Conservation (phyloP, 2,329 filamentous ascomycete species). For the Keithomyces neogunnii region DNA sequence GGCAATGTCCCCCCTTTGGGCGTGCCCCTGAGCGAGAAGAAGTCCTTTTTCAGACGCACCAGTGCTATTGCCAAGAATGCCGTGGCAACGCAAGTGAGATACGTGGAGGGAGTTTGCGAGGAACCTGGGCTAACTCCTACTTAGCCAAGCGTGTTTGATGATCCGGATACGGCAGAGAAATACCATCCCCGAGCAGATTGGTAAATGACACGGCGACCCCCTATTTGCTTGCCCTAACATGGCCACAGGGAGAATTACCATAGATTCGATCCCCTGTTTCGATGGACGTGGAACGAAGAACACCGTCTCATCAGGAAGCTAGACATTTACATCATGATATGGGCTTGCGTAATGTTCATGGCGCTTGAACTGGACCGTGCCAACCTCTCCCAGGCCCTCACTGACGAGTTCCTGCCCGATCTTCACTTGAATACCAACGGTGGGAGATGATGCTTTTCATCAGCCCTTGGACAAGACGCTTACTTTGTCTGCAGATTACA, state of each 20-base stretch:
- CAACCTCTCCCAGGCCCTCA: slow-evolving; percentile 37
- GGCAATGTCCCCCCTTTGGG: slow-evolving; percentile 20
- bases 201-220: slow-evolving; percentile 3
- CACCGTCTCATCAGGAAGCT: slow-evolving; percentile 28
- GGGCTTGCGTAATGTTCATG: slow-evolving; percentile 32
- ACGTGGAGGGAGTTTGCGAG: not conserved
- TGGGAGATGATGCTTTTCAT: not conserved
- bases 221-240: not conserved
- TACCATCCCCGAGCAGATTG: slow-evolving; percentile 23
- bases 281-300: slow-evolving; percentile 35
- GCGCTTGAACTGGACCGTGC: slow-evolving; percentile 40
- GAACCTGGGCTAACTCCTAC: not conserved
- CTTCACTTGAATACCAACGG: slow-evolving; percentile 33
- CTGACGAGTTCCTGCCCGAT: slow-evolving; percentile 38
- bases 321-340: slow-evolving; percentile 35
- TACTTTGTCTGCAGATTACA: slow-evolving; percentile 17
- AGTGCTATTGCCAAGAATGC: slow-evolving; percentile 21
- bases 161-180: slow-evolving; percentile 23
- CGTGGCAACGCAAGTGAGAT: slow-evolving; percentile 23
- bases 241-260: slow-evolving; percentile 30
- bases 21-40: slow-evolving; percentile 16
- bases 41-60: slow-evolving; percentile 25
- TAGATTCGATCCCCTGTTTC: slow-evolving; percentile 36
- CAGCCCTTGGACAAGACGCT: too few species aligned
- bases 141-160: slow-evolving; percentile 28